phyloP scores from a whole-genome alignment of 1,139 yeast genomes.

The Chernovozyma sophiae-reginae region DNA sequence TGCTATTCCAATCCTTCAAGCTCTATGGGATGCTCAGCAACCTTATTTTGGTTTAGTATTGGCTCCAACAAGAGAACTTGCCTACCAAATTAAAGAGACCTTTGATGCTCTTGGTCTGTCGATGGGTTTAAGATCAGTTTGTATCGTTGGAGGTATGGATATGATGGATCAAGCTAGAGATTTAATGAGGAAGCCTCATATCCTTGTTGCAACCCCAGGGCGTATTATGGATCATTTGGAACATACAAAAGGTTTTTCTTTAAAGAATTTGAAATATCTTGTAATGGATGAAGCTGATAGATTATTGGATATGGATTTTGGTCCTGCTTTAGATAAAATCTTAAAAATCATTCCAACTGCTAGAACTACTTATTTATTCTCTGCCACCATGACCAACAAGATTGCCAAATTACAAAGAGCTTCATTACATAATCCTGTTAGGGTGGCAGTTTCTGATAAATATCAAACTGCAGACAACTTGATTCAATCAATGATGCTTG shows the following conservation, averaged over 20 bases:
- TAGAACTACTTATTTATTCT: constrained; percentile 82
- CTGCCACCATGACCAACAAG: constrained; percentile 95
- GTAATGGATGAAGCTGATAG: constrained; percentile 98
- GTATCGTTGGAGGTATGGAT: constrained; percentile 97
- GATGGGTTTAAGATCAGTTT: constrained; percentile 85
- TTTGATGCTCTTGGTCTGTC: constrained; percentile 88
- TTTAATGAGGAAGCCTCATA: constrained; percentile 88
- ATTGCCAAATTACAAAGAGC: constrained; percentile 95
- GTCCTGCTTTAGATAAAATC: constrained; percentile 87
- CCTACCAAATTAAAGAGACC: constrained; percentile 92
- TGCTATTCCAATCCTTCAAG: constrained; percentile 86
- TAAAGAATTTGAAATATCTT: constrained; percentile 73
- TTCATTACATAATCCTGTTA: constrained; percentile 81
- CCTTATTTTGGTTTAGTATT: constrained; percentile 87
- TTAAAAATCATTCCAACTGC: constrained; percentile 80
- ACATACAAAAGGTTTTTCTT: constrained; percentile 85
- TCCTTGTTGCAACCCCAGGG: constrained; percentile 79
- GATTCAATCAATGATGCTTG: constrained; percentile 84
- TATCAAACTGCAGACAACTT: constrained; percentile 92
- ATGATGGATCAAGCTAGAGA: constrained; percentile 98
- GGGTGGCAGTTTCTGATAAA: constrained; percentile 83
- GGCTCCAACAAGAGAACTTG: constrained; percentile 96
- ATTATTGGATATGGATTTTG: constrained; percentile 92
- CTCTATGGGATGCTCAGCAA: constrained; percentile 82
- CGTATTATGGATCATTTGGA: constrained; percentile 93